Evolutionary conservation across 169 alveolate genomes (phyloP).

Genomic region (Cyclospora cayetanensis): DNA sequence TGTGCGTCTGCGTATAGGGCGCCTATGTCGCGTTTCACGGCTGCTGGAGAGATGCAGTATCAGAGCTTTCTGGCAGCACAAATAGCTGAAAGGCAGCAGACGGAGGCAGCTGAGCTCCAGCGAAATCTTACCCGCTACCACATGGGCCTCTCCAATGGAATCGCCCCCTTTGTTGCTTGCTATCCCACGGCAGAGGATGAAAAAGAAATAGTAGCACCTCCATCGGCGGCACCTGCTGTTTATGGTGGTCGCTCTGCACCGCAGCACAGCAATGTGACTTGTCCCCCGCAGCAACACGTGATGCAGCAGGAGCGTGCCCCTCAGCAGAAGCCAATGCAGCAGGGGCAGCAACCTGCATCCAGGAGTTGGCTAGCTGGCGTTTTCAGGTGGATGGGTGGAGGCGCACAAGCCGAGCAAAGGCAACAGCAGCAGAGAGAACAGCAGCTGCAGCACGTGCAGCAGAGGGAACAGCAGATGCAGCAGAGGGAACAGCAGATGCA

Average conservation of each 20-base stretch:
- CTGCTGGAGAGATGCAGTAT: background rate
- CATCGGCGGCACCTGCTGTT: background rate
- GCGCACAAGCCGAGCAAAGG: no score
- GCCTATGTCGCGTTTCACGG: background rate
- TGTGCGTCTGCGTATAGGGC: background rate
- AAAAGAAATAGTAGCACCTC: background rate
- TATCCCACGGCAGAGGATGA: background rate
- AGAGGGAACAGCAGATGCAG: background rate
- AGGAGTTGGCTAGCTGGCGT: no score
- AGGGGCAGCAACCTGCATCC: background rate
- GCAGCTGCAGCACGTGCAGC: background rate
- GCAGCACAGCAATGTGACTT: no score
- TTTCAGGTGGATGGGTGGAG: no score
- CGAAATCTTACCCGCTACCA: background rate
- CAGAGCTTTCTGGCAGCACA: background rate
- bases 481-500: background rate
- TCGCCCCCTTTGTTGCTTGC: background rate
- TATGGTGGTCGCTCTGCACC: no score
- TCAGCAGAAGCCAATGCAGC: background rate
- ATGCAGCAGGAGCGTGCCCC: no score
- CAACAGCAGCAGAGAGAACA: background rate
- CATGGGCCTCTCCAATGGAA: background rate
- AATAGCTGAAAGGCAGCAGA: background rate
- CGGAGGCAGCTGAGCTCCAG: background rate
- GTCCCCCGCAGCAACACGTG: no score